Evolutionary conservation across 108 stramenopile genomes (phyloP), one percentile per base, ranked within the genome.

Genomic region (Stephanodiscus triporus): DNA sequence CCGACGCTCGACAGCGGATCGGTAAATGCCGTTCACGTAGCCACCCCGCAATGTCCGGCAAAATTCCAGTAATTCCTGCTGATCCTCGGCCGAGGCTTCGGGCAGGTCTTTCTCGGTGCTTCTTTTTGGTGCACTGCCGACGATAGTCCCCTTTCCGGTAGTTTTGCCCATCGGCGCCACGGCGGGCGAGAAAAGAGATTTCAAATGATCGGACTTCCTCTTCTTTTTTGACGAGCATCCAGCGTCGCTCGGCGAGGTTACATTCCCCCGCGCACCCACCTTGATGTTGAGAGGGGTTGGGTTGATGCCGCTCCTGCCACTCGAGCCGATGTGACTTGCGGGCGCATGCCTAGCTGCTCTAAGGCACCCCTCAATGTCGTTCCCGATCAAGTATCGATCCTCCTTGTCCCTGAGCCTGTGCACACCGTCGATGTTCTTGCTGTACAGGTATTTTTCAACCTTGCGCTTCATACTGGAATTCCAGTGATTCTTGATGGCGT

Each of bases 401-500:
- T 85, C 67, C 14, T 78, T 70, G 63, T 86, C 87, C 24, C 61
- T 72, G 4, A 85, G 19, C 29, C 76, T 56, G 68, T 69, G 51
- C 36, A 79, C 24, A 77, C 92, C 74, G 77, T 85, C 27, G 84
- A 88, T 69, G 55, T 76, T 68, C 85, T 89, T 91, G 27, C 62
- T 54, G 38, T 70, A 67, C 6, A 94, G 70, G 67, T 88, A 94
- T 38, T 86, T 88, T 78, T 92, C 93, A n/a, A 92, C 86, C 69
- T 91, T 93, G 23, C 89, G 84, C 42, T 86, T 85, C 85, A 86
- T 85, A 22, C 82, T 80, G 29, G 73, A 66, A 69, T 93, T 83
- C 90, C 91, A 96, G 59, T 87, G 89, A 73, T 92, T 92, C 53
- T 95, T 93, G 56, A 95, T 91, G 40, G 84, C 82, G 51, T 93